Conservation (phyloP, 495 filamentous ascomycete species). For the Aspergillus bridgeri region DNA sequence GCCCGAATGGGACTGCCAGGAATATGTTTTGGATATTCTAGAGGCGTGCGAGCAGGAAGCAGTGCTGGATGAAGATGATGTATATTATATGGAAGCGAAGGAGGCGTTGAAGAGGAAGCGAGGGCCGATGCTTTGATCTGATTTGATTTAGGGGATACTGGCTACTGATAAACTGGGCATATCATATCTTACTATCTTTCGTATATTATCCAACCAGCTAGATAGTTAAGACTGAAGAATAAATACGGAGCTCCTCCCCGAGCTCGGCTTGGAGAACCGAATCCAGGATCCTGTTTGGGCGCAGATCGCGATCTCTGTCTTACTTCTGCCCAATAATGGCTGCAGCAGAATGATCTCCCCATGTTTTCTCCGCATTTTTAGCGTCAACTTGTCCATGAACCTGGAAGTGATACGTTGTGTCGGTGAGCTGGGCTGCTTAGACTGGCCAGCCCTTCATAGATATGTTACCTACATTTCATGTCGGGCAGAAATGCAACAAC, state of each 20-base stretch:
- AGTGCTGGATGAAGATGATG: constrained; percentile 19
- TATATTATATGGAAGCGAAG: constrained; percentile 18
- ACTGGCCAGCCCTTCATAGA: neutral
- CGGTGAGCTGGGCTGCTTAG: neutral
- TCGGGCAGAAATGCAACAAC: neutral
- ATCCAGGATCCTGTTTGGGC: neutral
- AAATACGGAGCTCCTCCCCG: neutral
- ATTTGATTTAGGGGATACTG: neutral
- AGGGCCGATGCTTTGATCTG: constrained; percentile 14
- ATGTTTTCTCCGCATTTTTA: neutral
- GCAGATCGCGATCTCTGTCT: neutral
- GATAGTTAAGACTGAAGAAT: no score
- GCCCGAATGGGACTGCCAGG: constrained; percentile 27
- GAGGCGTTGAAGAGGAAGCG: constrained; percentile 13
- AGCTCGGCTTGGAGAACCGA: neutral
- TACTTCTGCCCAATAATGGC: neutral
- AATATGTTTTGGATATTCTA: constrained; percentile 26
- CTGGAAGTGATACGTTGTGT: neutral
- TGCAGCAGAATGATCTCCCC: neutral
- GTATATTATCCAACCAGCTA: no score
- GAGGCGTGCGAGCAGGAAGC: constrained; percentile 20
- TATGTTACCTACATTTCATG: neutral
- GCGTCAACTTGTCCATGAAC: neutral
- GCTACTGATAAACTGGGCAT: no score
- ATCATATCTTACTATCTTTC: no score